Percentiles rank a stretch among this genome's conserved stretches.
Conservation (phyloP, 169 alveolate genomes). For the Eimeria acervulina region DNA sequence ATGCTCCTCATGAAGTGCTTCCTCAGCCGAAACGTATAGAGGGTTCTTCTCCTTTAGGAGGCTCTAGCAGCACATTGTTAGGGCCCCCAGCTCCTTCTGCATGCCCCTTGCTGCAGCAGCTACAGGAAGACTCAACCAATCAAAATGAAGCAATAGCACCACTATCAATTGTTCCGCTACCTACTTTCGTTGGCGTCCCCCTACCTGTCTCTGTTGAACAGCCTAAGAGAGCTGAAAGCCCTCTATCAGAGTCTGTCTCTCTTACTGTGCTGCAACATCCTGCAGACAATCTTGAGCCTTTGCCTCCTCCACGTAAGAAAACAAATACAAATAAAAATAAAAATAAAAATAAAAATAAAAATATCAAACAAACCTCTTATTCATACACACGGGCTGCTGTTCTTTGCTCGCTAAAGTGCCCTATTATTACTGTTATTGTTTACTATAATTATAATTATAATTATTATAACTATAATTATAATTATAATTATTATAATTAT, state of each 20-base stretch:
- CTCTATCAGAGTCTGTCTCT: background rate
- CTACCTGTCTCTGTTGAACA: constrained; percentile 2
- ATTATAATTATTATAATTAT: too few relatives aligned
- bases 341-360: too few relatives aligned
- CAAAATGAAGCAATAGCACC: background rate
- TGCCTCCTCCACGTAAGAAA: background rate
- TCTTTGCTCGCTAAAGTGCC: too few relatives aligned
- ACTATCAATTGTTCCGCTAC: background rate
- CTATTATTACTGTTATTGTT: too few relatives aligned
- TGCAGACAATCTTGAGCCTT: background rate
- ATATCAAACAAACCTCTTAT: background rate
- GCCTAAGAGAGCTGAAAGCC: background rate
- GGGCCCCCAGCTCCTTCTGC: constrained; percentile 10
- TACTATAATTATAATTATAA: too few relatives aligned
- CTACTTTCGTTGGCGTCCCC: constrained; percentile 25
- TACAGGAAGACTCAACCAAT: background rate
- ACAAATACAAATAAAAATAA: too few relatives aligned
- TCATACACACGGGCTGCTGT: too few relatives aligned
- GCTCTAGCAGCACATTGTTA: background rate
- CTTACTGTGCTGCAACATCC: constrained; percentile 22
- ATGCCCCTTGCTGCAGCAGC: constrained; percentile 33
- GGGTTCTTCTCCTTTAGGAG: background rate
- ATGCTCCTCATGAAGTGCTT: background rate
- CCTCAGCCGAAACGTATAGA: background rate
- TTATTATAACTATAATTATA: too few relatives aligned